Conservation (phyloP, 495 filamentous ascomycete genomes). For the Daldinia decipiens region DNA sequence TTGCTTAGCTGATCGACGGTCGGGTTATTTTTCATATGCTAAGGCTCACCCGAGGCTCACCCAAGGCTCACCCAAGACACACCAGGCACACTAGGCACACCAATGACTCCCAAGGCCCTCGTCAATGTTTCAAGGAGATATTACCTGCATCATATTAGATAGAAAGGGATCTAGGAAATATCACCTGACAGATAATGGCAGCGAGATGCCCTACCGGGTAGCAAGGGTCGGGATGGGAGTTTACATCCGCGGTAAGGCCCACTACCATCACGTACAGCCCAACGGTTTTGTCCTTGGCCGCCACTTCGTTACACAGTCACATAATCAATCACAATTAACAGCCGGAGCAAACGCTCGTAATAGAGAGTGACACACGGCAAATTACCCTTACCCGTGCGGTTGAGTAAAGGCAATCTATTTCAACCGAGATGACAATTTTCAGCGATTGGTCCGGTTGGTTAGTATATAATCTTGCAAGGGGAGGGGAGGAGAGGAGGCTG, state of each 20-base stretch:
- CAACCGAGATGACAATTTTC: slow-evolving; percentile 26
- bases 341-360: not conserved
- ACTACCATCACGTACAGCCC: slow-evolving; percentile 33
- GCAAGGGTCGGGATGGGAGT: slow-evolving; percentile 48
- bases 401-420: slow-evolving; percentile 27
- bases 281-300: slow-evolving; percentile 36
- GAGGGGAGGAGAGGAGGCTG: slow-evolving; percentile 2
- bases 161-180: slow-evolving; percentile 39
- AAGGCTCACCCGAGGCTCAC: slow-evolving; percentile 13
- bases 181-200: slow-evolving; percentile 46
- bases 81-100: slow-evolving; percentile 9
- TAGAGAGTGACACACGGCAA: slow-evolving; percentile 30
- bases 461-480: slow-evolving; percentile 21
- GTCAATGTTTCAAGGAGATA: slow-evolving; percentile 40
- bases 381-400: slow-evolving; percentile 23
- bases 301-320: slow-evolving; percentile 43
- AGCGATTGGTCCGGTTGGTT: slow-evolving; percentile 31
- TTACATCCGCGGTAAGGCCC: slow-evolving; percentile 47
- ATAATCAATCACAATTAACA: slow-evolving; percentile 33
- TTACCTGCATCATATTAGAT: slow-evolving; percentile 41
- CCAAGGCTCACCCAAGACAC: slow-evolving; percentile 15
- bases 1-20: slow-evolving; percentile 41
- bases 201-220: slow-evolving; percentile 41
- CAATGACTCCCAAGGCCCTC: slow-evolving; percentile 30
- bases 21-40: slow-evolving; percentile 38